A percentile compares a stretch with the other conserved stretches of the same genome.
Evolutionary conservation across 2,329 filamentous ascomycete genomes (phyloP).

Genomic region (Penicillium sp.): DNA sequence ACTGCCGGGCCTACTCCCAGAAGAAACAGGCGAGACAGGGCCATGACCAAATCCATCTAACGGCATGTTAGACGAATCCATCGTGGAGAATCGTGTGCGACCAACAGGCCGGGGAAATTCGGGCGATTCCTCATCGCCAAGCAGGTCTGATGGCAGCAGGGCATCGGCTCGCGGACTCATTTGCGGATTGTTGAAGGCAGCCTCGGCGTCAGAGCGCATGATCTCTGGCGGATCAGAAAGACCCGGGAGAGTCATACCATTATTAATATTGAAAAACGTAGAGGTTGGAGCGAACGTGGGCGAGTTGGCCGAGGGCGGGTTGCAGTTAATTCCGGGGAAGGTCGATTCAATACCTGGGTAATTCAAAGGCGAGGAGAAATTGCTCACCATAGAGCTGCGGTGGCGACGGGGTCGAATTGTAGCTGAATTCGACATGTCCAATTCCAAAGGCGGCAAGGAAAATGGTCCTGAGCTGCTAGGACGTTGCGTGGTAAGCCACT

Average conservation of each 20-base stretch:
- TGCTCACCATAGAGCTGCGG: slow-evolving; percentile 48
- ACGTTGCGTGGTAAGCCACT: slow-evolving; percentile 44
- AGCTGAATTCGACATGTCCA: slow-evolving; percentile 41
- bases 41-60: slow-evolving; percentile 37
- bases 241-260: slow-evolving; percentile 60
- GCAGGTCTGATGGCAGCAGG: slow-evolving; percentile 61
- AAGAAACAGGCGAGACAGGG: slow-evolving; percentile 48
- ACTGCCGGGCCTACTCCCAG: slow-evolving; percentile 45
- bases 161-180: slow-evolving; percentile 66
- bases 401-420: slow-evolving; percentile 48
- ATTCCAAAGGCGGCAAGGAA: slow-evolving; percentile 43
- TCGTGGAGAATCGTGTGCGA: slow-evolving; percentile 30
- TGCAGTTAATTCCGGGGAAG: slow-evolving; percentile 48
- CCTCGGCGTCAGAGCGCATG: slow-evolving; percentile 54
- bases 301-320: slow-evolving; percentile 51
- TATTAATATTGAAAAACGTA: slow-evolving; percentile 63
- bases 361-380: slow-evolving; percentile 48
- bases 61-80: slow-evolving; percentile 30
- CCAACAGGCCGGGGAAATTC: slow-evolving; percentile 33
- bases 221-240: slow-evolving; percentile 41
- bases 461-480: slow-evolving; percentile 41
- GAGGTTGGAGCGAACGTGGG: slow-evolving; percentile 53
- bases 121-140: slow-evolving; percentile 55
- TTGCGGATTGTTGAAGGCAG: slow-evolving; percentile 57
- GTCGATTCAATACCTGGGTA: slow-evolving; percentile 42